Evolutionary conservation across 78 protist species (phyloP).

Genomic region (Monosiga brevicollis): DNA sequence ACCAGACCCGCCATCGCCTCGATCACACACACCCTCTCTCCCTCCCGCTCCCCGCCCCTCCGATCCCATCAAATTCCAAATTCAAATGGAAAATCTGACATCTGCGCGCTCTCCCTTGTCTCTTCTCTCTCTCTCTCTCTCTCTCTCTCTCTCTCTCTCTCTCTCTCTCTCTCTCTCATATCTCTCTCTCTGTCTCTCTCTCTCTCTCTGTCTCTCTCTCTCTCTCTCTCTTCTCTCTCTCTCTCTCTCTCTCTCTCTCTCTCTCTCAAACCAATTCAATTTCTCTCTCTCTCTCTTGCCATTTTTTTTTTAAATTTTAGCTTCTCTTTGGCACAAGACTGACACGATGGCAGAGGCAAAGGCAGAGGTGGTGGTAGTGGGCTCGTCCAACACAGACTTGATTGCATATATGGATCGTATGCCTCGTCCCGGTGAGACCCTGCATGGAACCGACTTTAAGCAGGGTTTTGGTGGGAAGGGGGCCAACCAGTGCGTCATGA

Average conservation of each 20-base stretch:
- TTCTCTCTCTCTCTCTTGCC: too few relatives aligned
- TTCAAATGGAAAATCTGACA: background rate
- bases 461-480: conserved; percentile 47
- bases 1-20: background rate
- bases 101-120: background rate
- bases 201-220: background rate
- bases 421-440: conserved; percentile 34
- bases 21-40: background rate
- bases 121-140: background rate
- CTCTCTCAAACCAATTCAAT: too few relatives aligned
- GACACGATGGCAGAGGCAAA: too few relatives aligned
- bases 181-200: background rate
- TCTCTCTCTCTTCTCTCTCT: background rate
- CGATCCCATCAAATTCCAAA: background rate
- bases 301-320: too few relatives aligned
- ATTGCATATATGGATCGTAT: conserved; percentile 6
- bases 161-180: background rate
- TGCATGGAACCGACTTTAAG: background rate
- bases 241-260: background rate
- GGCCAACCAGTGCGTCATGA: conserved; percentile 35
- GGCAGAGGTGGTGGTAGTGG: too few relatives aligned
- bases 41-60: background rate
- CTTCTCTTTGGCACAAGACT: too few relatives aligned
- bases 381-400: conserved; percentile 8
- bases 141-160: background rate